These are phyloP conservation scores for Deinandra increscens DNA, from an alignment of 129 eudicot species.

Conservation along the genomic window DNA sequence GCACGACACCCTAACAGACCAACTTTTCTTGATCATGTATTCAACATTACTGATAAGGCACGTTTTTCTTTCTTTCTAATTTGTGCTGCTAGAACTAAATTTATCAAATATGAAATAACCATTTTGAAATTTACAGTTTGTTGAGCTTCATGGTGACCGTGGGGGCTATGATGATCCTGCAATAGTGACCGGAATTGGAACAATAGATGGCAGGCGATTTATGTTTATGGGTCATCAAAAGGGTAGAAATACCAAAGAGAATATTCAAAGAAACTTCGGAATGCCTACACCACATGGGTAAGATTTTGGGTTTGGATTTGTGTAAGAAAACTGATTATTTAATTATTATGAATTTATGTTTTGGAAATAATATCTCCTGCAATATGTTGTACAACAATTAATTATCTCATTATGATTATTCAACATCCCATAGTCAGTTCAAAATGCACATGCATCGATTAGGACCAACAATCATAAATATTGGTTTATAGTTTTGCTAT, in stretches of 20 bases:
- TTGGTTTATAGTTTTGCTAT: background rate
- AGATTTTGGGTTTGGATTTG: constrained; percentile 10
- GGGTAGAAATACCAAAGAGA: constrained; percentile 91
- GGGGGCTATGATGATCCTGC: constrained; percentile 87
- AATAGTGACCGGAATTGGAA: constrained; percentile 76
- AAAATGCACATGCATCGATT: constrained; percentile 6
- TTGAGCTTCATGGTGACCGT: constrained; percentile 94
- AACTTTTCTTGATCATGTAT: constrained; percentile 91
- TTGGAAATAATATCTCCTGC: background rate
- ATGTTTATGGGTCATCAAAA: constrained; percentile 95
- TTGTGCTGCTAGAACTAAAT: background rate
- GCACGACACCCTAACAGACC: constrained; percentile 97
- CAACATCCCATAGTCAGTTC: background rate
- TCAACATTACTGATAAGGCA: constrained; percentile 82
- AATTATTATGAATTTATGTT: background rate
- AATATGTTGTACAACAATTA: background rate
- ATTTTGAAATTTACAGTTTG: constrained; percentile 47
- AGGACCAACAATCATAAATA: background rate
- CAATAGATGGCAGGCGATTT: constrained; percentile 73
- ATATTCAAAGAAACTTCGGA: constrained; percentile 84
- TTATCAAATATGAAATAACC: background rate
- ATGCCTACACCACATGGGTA: constrained; percentile 99
- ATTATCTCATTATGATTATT: background rate
- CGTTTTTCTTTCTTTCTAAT: background rate
- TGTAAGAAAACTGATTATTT: background rate